phyloP scores from a whole-genome alignment of 805 yeast species.

The Hanseniaspora taiwanica region DNA sequence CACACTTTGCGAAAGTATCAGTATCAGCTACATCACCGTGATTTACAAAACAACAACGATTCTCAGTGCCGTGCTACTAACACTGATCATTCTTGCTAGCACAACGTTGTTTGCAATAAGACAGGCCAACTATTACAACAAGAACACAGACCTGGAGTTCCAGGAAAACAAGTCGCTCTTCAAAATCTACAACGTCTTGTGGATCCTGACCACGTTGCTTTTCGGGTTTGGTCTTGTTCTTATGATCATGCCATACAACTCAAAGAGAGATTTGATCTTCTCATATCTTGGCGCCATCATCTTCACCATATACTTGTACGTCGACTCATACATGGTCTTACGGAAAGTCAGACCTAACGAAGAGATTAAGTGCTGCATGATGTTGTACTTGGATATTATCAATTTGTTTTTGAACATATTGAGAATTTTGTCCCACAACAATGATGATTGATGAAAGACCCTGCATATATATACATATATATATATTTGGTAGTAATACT shows the following conservation, averaged over 20 bases:
- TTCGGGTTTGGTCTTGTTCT: slow-evolving; percentile 61
- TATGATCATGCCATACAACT: slow-evolving; percentile 48
- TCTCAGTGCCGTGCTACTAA: slow-evolving; percentile 56
- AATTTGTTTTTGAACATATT: slow-evolving; percentile 69
- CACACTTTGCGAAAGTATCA: slow-evolving; percentile 63
- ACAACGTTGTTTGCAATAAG: slow-evolving; percentile 67
- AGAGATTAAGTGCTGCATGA: slow-evolving; percentile 68
- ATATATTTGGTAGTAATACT: no score
- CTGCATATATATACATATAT: no score
- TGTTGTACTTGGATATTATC: slow-evolving; percentile 68
- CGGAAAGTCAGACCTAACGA: slow-evolving; percentile 69
- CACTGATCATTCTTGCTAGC: slow-evolving; percentile 60
- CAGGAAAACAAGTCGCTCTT: slow-evolving; percentile 23
- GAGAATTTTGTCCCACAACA: slow-evolving; percentile 37
- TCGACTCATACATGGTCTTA: slow-evolving; percentile 74
- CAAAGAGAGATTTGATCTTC: slow-evolving; percentile 51
- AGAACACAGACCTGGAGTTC: slow-evolving; percentile 43
- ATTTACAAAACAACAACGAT: slow-evolving; percentile 50
- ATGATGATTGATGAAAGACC: slow-evolving; percentile 10
- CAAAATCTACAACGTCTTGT: slow-evolving; percentile 29
- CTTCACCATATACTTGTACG: slow-evolving; percentile 56
- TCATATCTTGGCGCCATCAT: slow-evolving; percentile 62
- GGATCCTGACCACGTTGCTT: slow-evolving; percentile 31
- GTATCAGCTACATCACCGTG: slow-evolving; percentile 54
- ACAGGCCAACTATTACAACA: slow-evolving; percentile 11